Percentiles rank a stretch among this genome's conserved stretches.
phyloP scores from a whole-genome alignment of 2,329 filamentous ascomycete species.

The Sporothrix dimorphospora region DNA sequence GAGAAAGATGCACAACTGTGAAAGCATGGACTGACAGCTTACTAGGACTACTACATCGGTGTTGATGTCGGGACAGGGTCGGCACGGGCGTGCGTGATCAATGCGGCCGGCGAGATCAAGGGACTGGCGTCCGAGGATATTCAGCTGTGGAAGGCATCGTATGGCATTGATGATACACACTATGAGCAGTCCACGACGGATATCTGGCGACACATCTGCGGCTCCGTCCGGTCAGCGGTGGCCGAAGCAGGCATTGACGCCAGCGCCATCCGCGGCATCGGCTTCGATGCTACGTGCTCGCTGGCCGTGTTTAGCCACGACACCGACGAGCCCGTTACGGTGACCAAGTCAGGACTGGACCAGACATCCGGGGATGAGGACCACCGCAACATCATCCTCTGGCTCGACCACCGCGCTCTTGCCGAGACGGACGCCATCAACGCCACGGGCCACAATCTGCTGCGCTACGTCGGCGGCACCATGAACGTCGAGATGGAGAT shows the following conservation, averaged over 20 bases:
- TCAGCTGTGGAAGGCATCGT: slow-evolving; percentile 77
- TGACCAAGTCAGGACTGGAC: slow-evolving; percentile 80
- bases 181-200: slow-evolving; percentile 98
- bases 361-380: slow-evolving; percentile 62
- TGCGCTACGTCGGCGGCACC: slow-evolving; percentile 93
- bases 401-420: slow-evolving; percentile 93
- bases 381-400: slow-evolving; percentile 93
- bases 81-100: slow-evolving; percentile 93
- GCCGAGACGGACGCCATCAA: slow-evolving; percentile 94
- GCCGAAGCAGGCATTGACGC: slow-evolving; percentile 79
- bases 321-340: slow-evolving; percentile 86
- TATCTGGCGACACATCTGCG: slow-evolving; percentile 95
- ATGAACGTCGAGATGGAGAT: slow-evolving; percentile 99
- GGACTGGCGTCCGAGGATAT: slow-evolving; percentile 74
- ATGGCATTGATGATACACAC: slow-evolving; percentile 57
- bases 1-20: neutral
- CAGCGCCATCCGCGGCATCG: slow-evolving; percentile 79
- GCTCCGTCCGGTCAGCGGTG: slow-evolving; percentile 81
- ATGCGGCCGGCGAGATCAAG: slow-evolving; percentile 85
- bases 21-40: neutral
- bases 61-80: slow-evolving; percentile 97
- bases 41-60: slow-evolving; percentile 70
- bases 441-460: slow-evolving; percentile 84
- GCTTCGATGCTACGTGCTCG: slow-evolving; percentile 98
- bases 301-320: slow-evolving; percentile 87